These are phyloP conservation scores for Tilletia indica DNA, from an alignment of 1,284 basidiomycete genomes.

Conservation along the genomic window DNA sequence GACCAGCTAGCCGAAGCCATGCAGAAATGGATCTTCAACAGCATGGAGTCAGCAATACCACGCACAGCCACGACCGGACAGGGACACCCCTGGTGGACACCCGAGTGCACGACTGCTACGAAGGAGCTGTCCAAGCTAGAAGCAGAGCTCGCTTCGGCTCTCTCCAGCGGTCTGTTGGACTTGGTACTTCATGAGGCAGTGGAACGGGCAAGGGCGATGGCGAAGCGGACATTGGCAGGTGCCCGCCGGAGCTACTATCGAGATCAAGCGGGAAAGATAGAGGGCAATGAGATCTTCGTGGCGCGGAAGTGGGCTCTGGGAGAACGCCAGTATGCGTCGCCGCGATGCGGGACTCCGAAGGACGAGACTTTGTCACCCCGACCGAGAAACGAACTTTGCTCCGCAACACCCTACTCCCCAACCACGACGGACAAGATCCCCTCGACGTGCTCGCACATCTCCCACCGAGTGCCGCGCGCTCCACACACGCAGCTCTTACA, in stretches of 20 bases:
- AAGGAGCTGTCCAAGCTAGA: background rate
- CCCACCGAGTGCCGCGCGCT: background rate
- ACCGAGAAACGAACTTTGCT: background rate
- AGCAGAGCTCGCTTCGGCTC: background rate
- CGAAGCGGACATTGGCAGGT: background rate
- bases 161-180: background rate
- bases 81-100: background rate
- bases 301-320: background rate
- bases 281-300: background rate
- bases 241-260: background rate
- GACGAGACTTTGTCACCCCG: background rate
- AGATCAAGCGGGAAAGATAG: background rate
- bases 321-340: background rate
- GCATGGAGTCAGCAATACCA: background rate
- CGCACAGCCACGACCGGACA: background rate
- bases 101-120: background rate
- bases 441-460: background rate
- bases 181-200: background rate
- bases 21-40: background rate
- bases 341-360: background rate
- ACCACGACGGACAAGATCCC: background rate
- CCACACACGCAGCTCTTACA: background rate
- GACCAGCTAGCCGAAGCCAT: background rate
- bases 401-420: background rate
- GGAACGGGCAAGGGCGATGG: background rate